phyloP scores from a whole-genome alignment of 116 monocot species.

The Iris pallida region DNA sequence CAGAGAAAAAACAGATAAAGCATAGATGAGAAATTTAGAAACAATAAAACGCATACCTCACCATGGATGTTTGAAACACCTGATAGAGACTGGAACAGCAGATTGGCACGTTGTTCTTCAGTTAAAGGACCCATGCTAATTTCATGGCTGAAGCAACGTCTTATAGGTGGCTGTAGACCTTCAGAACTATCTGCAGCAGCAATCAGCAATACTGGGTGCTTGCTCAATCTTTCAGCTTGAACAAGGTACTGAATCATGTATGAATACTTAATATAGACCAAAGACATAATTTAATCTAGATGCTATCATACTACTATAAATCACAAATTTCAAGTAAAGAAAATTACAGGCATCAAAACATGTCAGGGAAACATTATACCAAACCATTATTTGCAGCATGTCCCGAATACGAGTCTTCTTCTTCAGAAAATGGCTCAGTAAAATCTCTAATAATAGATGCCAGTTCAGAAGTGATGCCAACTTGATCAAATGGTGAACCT shows the following conservation, averaged over 20 bases:
- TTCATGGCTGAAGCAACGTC: slow-evolving; percentile 93
- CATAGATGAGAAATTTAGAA: background rate
- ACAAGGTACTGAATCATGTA: slow-evolving; percentile 37
- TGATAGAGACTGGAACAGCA: slow-evolving; percentile 55
- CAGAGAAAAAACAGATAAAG: background rate
- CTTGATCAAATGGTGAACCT: slow-evolving; percentile 62
- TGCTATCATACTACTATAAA: too few relatives aligned
- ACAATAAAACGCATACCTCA: slow-evolving; percentile 36
- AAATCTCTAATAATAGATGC: slow-evolving; percentile 74
- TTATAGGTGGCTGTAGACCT: slow-evolving; percentile 53
- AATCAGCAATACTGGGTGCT: slow-evolving; percentile 54
- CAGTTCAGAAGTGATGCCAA: slow-evolving; percentile 52
- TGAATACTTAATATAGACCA: slow-evolving; percentile 1
- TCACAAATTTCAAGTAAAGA: background rate
- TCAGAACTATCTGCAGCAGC: slow-evolving; percentile 70
- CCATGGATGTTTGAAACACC: slow-evolving; percentile 29
- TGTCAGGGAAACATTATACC: slow-evolving; percentile 27
- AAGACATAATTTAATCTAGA: too few relatives aligned
- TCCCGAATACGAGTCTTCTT: slow-evolving; percentile 19
- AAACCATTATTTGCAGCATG: slow-evolving; percentile 20
- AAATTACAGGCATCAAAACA: background rate
- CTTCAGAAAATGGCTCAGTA: slow-evolving; percentile 47
- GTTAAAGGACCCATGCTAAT: slow-evolving; percentile 58
- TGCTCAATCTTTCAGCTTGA: slow-evolving; percentile 36
- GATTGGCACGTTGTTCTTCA: slow-evolving; percentile 52